phyloP scores from a whole-genome alignment of 1,284 basidiomycete genomes.

The Ganoderma resinaceum region DNA sequence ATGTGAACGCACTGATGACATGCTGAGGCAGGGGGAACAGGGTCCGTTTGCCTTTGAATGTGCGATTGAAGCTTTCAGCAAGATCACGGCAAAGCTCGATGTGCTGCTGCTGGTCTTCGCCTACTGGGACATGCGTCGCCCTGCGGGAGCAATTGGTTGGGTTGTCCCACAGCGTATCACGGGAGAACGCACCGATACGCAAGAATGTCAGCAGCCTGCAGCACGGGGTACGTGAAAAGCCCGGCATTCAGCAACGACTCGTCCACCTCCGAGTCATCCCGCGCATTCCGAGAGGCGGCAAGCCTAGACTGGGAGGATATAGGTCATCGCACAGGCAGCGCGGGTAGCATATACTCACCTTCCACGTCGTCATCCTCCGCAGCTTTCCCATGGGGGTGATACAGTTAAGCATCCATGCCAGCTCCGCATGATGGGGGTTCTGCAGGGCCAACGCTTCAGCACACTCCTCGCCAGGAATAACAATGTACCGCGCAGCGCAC shows the following conservation, averaged over 20 bases:
- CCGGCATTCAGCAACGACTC: conserved; percentile 87
- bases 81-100: conserved; percentile 88
- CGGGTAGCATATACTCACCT: conserved; percentile 56
- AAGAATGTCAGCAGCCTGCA: conserved; percentile 94
- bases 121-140: conserved; percentile 93
- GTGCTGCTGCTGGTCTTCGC: conserved; percentile 95
- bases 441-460: conserved; percentile 39
- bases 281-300: conserved; percentile 76
- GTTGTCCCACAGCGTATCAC: background rate
- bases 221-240: conserved; percentile 90
- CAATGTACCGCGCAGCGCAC: conserved; percentile 51
- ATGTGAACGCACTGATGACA: conserved; percentile 72
- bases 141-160: conserved; percentile 44
- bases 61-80: conserved; percentile 84
- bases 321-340: background rate
- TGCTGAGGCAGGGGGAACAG: conserved; percentile 80
- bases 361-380: conserved; percentile 95
- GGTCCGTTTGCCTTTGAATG: conserved; percentile 49
- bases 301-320: conserved; percentile 67
- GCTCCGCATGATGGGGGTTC: conserved; percentile 86
- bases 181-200: conserved; percentile 72
- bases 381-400: conserved; percentile 85
- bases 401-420: conserved; percentile 93
- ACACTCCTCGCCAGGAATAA: background rate
- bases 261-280: conserved; percentile 78